These are phyloP conservation scores for Candida nonsorbophila DNA, from an alignment of 805 yeast genomes.

Conservation along the genomic window DNA sequence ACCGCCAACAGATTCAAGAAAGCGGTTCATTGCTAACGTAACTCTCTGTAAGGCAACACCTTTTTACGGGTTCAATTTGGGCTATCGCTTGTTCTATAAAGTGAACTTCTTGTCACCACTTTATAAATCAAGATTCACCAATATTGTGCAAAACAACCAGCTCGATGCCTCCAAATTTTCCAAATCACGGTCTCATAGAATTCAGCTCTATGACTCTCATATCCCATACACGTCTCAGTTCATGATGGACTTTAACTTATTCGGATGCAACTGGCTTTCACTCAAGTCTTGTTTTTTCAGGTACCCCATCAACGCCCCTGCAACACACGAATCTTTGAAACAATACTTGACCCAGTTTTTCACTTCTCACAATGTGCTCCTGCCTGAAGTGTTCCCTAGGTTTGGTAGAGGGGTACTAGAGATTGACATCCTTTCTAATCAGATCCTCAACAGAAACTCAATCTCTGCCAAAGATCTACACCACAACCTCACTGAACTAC, in stretches of 20 bases:
- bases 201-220: constrained; percentile 62
- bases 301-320: constrained; percentile 39
- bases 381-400: constrained; percentile 36
- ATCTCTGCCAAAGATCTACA: constrained; percentile 46
- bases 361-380: constrained; percentile 22
- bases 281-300: constrained; percentile 48
- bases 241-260: constrained; percentile 74
- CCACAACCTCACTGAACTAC: constrained; percentile 39
- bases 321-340: constrained; percentile 11
- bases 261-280: constrained; percentile 77
- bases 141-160: constrained; percentile 29
- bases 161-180: constrained; percentile 3
- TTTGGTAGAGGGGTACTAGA: constrained; percentile 65
- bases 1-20: constrained; percentile 3
- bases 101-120: constrained; percentile 63
- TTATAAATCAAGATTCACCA: constrained; percentile 48
- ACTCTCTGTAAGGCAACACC: constrained; percentile 70
- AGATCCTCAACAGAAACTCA: constrained; percentile 51
- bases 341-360: constrained; percentile 4
- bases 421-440: constrained; percentile 59
- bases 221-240: constrained; percentile 75
- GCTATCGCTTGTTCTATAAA: constrained; percentile 61
- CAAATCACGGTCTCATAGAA: constrained; percentile 3
- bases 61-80: constrained; percentile 77
- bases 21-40: constrained; percentile 52